A percentile compares a stretch with the other conserved stretches of the same genome.
These are phyloP conservation scores for Alternaria longipes DNA, from an alignment of 2,329 filamentous ascomycete species.

Conservation along the genomic window DNA sequence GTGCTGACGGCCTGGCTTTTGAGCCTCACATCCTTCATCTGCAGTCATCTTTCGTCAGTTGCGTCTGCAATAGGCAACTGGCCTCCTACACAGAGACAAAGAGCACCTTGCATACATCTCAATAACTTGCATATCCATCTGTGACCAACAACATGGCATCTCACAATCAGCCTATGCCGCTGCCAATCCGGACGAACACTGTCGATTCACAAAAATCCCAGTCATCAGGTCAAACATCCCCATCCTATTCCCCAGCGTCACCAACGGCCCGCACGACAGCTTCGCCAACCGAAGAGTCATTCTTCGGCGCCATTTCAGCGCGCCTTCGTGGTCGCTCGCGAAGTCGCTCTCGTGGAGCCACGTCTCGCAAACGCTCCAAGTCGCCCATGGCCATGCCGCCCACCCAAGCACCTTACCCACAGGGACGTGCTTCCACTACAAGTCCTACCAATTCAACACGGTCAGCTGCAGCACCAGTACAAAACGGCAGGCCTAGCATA, in stretches of 20 bases:
- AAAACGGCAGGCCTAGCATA: slow-evolving; percentile 34
- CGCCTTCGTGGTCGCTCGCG: slow-evolving; percentile 47
- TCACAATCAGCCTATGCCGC: slow-evolving; percentile 38
- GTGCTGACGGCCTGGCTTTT: slow-evolving; percentile 24
- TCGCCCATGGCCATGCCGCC: slow-evolving; percentile 45
- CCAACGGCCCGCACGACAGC: slow-evolving; percentile 30
- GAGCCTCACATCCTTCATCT: slow-evolving; percentile 40
- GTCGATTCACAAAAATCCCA: slow-evolving; percentile 37
- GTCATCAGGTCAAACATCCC: slow-evolving; percentile 37
- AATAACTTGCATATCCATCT: not conserved
- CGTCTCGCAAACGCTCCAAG: slow-evolving; percentile 40
- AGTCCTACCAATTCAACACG: slow-evolving; percentile 21
- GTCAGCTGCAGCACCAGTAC: slow-evolving; percentile 23
- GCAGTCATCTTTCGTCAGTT: slow-evolving; percentile 13
- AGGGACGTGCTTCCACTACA: slow-evolving; percentile 13
- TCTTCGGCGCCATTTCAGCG: slow-evolving; percentile 49
- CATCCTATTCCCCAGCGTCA: slow-evolving; percentile 30
- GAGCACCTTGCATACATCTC: slow-evolving; percentile 7
- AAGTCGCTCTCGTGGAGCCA: slow-evolving; percentile 40
- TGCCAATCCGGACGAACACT: slow-evolving; percentile 44
- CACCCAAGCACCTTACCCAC: slow-evolving; percentile 25
- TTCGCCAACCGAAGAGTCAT: slow-evolving; percentile 43
- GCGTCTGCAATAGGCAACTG: not conserved
- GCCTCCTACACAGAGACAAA: slow-evolving; percentile 7
- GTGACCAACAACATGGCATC: slow-evolving; percentile 33